phyloP scores from a whole-genome alignment of 139 green algal species.

The Mesostigma viride region DNA sequence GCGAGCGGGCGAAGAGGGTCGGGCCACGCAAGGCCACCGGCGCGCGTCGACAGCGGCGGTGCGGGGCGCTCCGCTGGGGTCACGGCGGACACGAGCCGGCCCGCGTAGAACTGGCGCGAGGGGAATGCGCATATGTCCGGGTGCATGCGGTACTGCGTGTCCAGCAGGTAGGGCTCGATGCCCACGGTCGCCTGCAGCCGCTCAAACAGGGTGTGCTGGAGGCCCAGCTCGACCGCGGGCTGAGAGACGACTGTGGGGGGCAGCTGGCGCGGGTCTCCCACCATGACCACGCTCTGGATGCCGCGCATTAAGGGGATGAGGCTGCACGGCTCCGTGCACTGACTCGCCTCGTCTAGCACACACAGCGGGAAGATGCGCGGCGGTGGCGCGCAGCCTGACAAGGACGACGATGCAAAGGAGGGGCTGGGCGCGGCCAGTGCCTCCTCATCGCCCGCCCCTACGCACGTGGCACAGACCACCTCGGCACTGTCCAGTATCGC shows the following conservation, averaged over 20 bases:
- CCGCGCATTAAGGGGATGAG: conserved; percentile 71
- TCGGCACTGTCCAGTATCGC: conserved; percentile 26
- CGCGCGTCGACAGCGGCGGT: conserved; percentile 12
- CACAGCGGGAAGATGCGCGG: conserved; percentile 54
- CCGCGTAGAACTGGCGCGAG: conserved; percentile 48
- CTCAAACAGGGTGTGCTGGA: conserved; percentile 62
- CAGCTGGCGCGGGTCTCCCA: conserved; percentile 80
- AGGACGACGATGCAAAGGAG: too few species aligned
- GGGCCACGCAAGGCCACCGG: too few species aligned
- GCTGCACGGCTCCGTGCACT: conserved; percentile 68
- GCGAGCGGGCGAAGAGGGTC: too few species aligned
- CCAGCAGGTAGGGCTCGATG: conserved; percentile 58
- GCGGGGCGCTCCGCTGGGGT: conserved; percentile 13
- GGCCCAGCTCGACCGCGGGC: conserved; percentile 30
- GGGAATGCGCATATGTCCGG: conserved; percentile 30
- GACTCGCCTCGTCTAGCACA: conserved; percentile 82
- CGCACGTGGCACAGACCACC: conserved; percentile 34
- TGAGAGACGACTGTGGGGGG: conserved; percentile 69
- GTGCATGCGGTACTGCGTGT: conserved; percentile 77
- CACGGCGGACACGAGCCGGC: conserved; percentile 35
- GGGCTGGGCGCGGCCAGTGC: too few species aligned
- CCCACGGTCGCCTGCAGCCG: conserved; percentile 44
- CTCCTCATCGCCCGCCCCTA: conserved; percentile 27
- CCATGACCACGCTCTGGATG: conserved; percentile 65
- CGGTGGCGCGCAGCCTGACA: too few species aligned